Evolutionary conservation across 1,139 yeast genomes (phyloP), one percentile per base, ranked within the genome.

Genomic region (Lodderomyces orthopsilosis): DNA sequence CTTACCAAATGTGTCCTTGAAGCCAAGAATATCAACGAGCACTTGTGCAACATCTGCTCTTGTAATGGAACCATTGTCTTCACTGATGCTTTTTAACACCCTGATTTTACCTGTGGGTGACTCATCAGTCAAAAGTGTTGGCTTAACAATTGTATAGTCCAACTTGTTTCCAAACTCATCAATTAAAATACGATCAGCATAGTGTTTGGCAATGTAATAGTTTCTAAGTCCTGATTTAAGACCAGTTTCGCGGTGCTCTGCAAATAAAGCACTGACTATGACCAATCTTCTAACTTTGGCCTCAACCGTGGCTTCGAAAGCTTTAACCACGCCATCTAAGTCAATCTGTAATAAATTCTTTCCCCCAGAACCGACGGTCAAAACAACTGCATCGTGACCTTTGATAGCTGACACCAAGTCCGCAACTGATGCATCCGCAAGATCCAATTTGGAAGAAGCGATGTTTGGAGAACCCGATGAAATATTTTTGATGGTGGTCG

Each of bases 281-380:
- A 83, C 53, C 48, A 74, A 75, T 45, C 85, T 67, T 44, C 65
- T 62, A 24, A 77, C 68, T 1, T 66, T 62, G n/a, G 74, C 76
- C 39, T 53, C 51, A 32, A 70, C 72, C 13, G 79, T 65, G 1
- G 85, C 86, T 53, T 81, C 85, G 44, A 76, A 69, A 1, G 76
- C 70, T 54, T 78, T 77, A 32, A 78, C 79, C 6, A 82, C 81
- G 4, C 83, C 84, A 54, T 82, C 87, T 43, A 81, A 63, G 54
- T 83, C 89, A 12, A 82, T 78, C 19, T 71, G 66, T 41, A 79
- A 64, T 12, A 82, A 70, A 41, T 70, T 62, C 44, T 71, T 73
- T 1, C 86, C 87, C 6, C 78, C 83, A 1, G 85, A 79, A 5
- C 88, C 88, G 1, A 84, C 87, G 37, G 77, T 66, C 62, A 81